Conservation (phyloP, 768 basidiomycete genomes). For the Steccherinum ochraceum region DNA sequence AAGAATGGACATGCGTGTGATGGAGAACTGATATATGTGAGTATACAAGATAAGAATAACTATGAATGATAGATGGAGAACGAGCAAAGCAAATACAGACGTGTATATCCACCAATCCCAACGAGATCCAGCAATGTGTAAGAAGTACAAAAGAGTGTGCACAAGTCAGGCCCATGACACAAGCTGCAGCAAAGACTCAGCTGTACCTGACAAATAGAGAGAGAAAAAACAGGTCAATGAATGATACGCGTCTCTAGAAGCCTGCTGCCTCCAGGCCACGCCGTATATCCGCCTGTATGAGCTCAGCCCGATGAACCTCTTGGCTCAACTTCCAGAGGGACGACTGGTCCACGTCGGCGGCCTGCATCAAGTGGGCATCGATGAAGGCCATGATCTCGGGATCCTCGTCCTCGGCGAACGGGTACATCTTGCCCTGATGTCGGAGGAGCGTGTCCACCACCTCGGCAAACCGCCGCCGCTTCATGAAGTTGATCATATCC, state of each 20-base stretch:
- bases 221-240: too few relatives aligned
- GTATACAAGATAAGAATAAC: background rate
- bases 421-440: slow-evolving; percentile 48
- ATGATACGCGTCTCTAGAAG: too few relatives aligned
- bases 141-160: background rate
- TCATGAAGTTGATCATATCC: slow-evolving; percentile 38
- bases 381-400: slow-evolving; percentile 43
- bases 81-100: slow-evolving; percentile 4
- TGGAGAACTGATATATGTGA: background rate
- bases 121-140: background rate
- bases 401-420: slow-evolving; percentile 32
- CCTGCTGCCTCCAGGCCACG: slow-evolving; percentile 65
- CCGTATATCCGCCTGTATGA: slow-evolving; percentile 57
- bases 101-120: background rate
- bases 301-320: slow-evolving; percentile 52
- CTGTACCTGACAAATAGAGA: too few relatives aligned
- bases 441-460: slow-evolving; percentile 49
- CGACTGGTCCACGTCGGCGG: slow-evolving; percentile 35
- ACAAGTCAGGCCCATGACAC: too few relatives aligned
- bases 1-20: background rate
- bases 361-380: slow-evolving; percentile 34
- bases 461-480: slow-evolving; percentile 52
- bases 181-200: too few relatives aligned
- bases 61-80: slow-evolving; percentile 7
- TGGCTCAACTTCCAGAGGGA: slow-evolving; percentile 50